Evolutionary conservation across 768 basidiomycete genomes (phyloP).

Genomic region (Panaeolus papilionaceus): DNA sequence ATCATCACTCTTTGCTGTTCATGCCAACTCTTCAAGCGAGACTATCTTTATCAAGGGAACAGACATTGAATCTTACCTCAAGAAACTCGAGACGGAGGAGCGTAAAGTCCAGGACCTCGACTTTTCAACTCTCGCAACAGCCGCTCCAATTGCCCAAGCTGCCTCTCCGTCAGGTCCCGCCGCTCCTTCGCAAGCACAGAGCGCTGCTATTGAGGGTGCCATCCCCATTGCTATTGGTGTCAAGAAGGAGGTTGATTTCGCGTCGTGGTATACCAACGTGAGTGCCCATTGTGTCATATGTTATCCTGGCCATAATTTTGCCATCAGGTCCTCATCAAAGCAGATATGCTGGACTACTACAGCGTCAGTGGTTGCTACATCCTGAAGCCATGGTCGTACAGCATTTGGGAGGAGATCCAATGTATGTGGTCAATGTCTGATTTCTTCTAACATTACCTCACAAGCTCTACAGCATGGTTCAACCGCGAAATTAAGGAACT

Average conservation of each 20-base stretch:
- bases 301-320: conserved; percentile 3
- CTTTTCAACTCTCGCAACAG: conserved; percentile 61
- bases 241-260: conserved; percentile 95
- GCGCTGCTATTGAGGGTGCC: conserved; percentile 84
- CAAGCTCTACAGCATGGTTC: conserved; percentile 79
- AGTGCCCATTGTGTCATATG: conserved; percentile 29
- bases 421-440: conserved; percentile 48
- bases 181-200: conserved; percentile 64
- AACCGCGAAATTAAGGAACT: conserved; percentile 90
- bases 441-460: not conserved
- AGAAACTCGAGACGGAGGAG: conserved; percentile 70
- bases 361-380: conserved; percentile 99
- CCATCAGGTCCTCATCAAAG: conserved; percentile 89
- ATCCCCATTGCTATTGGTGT: conserved; percentile 94
- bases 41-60: conserved; percentile 83
- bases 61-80: conserved; percentile 77
- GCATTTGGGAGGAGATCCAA: conserved; percentile 97
- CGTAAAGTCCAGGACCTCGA: conserved; percentile 77
- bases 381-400: conserved; percentile 96
- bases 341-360: conserved; percentile 99
- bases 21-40: conserved; percentile 69
- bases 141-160: conserved; percentile 25
- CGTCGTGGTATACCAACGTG: conserved; percentile 93
- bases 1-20: conserved; percentile 73
- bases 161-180: conserved; percentile 41